Evolutionary conservation across 331 rosid genomes (phyloP), one percentile per base, ranked within the genome.

Genomic region (Quercus tomentella): DNA sequence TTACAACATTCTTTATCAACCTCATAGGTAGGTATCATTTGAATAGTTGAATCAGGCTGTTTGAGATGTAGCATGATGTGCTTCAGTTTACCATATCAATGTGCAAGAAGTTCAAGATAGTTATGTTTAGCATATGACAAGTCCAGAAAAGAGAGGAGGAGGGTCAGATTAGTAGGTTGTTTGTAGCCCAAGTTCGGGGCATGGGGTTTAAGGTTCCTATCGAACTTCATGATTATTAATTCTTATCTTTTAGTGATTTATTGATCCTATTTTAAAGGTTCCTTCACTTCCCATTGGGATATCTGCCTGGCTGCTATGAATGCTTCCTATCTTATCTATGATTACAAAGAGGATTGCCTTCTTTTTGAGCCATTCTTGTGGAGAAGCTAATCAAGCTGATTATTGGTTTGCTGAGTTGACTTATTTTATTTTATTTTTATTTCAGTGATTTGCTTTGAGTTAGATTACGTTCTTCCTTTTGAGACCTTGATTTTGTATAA

Each of bases 1-100:
- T 70, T 25, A 33, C 35, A 72, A 56, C 22, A 22, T 63, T 76
- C 26, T 78, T 81, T 72, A 8, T 73, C 45, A 41, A 43, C 21
- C n/a, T 54, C 22, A 35, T 62, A 23, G 30, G 28, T 22, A 35
- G 18, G 56, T 82, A 54, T 71, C 23, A 77, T 71, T 63, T 77
- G 56, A 58, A 30, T 72, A 45, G 68, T 77, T 77, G 74, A 62
- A 65, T 82, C 61, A 54, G 22, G 20, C 8, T 56, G 55, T 73
- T 33, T 51, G 55, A 7, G 21, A 57, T 72, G 57, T 21, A 28
- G 70, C 49, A 68, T 22, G 55, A 61, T 45, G 22, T 22, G 70
- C 60, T 57, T 57, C 3, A 74, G 55, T 43, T 57, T 58, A 23
- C 66, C 60, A 43, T 43, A 66, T 22, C 69, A 35, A 5, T 15